Conservation (phyloP, 2,329 filamentous ascomycete genomes). For the Incumbomyces lentus region DNA sequence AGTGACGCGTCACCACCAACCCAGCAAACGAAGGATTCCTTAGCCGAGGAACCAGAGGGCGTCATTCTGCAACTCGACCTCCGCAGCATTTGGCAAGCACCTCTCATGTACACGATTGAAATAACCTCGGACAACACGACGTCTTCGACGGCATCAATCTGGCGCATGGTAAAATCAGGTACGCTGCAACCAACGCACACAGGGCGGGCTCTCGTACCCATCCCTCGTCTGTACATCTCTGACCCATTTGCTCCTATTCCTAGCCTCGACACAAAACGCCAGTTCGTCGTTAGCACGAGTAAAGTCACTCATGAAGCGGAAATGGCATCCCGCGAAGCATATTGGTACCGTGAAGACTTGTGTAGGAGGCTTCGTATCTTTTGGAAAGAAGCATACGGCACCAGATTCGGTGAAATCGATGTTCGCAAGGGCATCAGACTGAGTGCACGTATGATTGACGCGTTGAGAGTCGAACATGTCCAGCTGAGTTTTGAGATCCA, state of each 20-base stretch:
- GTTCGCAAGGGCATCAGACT: slow-evolving; percentile 61
- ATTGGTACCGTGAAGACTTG: slow-evolving; percentile 82
- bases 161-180: slow-evolving; percentile 24
- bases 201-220: slow-evolving; percentile 62
- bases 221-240: slow-evolving; percentile 65
- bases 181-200: slow-evolving; percentile 51
- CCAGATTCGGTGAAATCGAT: slow-evolving; percentile 59
- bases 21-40: background rate
- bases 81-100: slow-evolving; percentile 80
- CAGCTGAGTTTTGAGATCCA: slow-evolving; percentile 46
- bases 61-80: slow-evolving; percentile 66
- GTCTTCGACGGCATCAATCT: background rate
- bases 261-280: slow-evolving; percentile 68
- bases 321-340: slow-evolving; percentile 65
- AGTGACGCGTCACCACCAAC: background rate
- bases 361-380: slow-evolving; percentile 59
- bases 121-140: background rate
- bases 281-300: slow-evolving; percentile 78
- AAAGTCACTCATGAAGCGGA: slow-evolving; percentile 72
- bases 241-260: slow-evolving; percentile 70
- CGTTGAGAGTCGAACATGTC: slow-evolving; percentile 69
- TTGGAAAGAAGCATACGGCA: slow-evolving; percentile 56
- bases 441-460: slow-evolving; percentile 65
- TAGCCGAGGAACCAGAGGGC: too few relatives aligned
- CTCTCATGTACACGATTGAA: slow-evolving; percentile 48